phyloP scores from a whole-genome alignment of 352 stramenopile genomes.

The Phytopythium sindhum region DNA sequence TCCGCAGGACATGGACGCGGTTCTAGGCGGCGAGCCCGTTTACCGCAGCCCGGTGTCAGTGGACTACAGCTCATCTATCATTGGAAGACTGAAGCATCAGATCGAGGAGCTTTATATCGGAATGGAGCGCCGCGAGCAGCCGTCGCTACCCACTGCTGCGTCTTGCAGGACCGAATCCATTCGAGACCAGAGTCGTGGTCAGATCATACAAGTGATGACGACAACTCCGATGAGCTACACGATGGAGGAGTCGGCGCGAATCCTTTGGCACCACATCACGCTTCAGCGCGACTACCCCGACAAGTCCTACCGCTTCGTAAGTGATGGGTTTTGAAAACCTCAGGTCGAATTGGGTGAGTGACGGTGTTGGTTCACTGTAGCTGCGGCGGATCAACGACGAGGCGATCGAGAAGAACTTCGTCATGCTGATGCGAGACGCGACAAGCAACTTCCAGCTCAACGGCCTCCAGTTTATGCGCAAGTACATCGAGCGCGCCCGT shows the following conservation, averaged over 20 bases:
- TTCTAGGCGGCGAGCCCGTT: background rate
- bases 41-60: background rate
- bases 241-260: conserved; percentile 10
- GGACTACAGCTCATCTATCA: background rate
- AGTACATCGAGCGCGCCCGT: conserved; percentile 14
- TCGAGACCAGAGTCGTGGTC: background rate
- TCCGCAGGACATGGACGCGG: conserved; percentile 8
- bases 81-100: background rate
- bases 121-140: background rate
- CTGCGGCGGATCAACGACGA: conserved; percentile 10
- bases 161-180: background rate
- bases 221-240: conserved; percentile 21
- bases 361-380: conserved; percentile 12
- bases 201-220: conserved; percentile 10
- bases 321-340: background rate
- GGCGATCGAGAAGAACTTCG: conserved; percentile 20
- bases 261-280: conserved; percentile 23
- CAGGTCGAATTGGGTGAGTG: background rate
- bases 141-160: background rate
- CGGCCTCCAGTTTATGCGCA: conserved; percentile 23
- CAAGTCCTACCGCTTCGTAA: conserved; percentile 24
- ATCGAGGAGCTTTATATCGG: conserved; percentile 14
- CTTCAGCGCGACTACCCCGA: conserved; percentile 15
- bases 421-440: conserved; percentile 12
- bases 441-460: conserved; percentile 14